Evolutionary conservation across 1,284 basidiomycete species (phyloP).

Genomic region (Tilletiopsis washingtonensis): DNA sequence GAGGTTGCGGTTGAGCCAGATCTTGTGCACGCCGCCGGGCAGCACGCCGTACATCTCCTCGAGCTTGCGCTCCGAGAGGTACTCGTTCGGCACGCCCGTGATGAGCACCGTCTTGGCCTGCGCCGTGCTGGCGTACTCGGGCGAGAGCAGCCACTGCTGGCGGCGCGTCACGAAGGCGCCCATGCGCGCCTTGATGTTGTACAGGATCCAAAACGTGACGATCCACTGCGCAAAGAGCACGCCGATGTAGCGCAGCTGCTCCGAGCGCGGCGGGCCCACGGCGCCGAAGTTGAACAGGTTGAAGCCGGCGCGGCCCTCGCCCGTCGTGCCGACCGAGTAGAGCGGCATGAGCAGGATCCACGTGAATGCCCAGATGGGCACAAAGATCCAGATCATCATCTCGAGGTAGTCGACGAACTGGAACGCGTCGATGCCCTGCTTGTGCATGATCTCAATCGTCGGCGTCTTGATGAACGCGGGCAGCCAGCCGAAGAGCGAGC

Average conservation of each 20-base stretch:
- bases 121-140: constrained; percentile 62
- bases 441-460: constrained; percentile 39
- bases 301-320: constrained; percentile 56
- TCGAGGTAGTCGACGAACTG: constrained; percentile 82
- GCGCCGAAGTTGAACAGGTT: constrained; percentile 76
- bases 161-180: constrained; percentile 68
- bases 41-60: constrained; percentile 62
- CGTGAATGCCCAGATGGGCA: constrained; percentile 57
- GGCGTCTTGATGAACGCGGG: constrained; percentile 44
- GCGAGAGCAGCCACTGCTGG: constrained; percentile 72
- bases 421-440: constrained; percentile 88
- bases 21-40: constrained; percentile 73
- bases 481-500: constrained; percentile 48
- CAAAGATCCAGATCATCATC: constrained; percentile 65
- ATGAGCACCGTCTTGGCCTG: constrained; percentile 83
- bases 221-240: constrained; percentile 38
- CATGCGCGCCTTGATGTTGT: constrained; percentile 73
- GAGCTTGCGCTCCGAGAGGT: constrained; percentile 62
- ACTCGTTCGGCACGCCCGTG: constrained; percentile 75
- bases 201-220: constrained; percentile 63
- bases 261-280: constrained; percentile 19
- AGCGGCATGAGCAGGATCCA: constrained; percentile 57
- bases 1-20: constrained; percentile 82
- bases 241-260: constrained; percentile 37
- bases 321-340: constrained; percentile 49